Evolutionary conservation across 2,329 filamentous ascomycete species (phyloP), one percentile per base, ranked within the genome.

Genomic region (Dothistroma septosporum): DNA sequence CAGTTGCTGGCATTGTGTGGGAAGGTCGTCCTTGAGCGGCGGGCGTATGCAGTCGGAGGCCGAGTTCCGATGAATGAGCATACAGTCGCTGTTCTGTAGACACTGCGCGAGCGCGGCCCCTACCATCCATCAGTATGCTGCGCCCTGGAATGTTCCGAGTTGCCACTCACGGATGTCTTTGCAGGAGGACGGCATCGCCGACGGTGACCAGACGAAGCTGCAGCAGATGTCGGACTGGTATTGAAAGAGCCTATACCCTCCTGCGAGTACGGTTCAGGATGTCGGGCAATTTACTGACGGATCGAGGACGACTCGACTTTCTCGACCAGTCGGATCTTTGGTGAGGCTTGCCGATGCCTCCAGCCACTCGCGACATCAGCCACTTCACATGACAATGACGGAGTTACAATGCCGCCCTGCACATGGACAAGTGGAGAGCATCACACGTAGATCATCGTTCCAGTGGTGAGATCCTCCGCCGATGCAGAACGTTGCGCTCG

Each of bases 61-160:
- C 9, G 83, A 85, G 80, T 97, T 87, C 61, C 92, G 91, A 63
- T 97, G 83, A 61, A 96, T 83, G 87, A 97, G 92, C 71, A 99
- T 90, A 78, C 94, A 99, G 77, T 97, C 93, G 71, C 91, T 96
- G 77, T 96, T 87, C 76, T 97, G 92, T 67, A 99, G 91, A 79
- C 94, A 99, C 81, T 91, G 83, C 64, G 94, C 94, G 72, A 99
- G 86, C 21, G 94, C 94, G 64, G 89, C 88, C 78, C 93, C 93
- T 97, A 11, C 9, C 12, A 21, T 11, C 12, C 21, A 28, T 50
- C 16, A 50, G 47, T 50, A 50, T 50, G 16, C 6, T 19, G 24
- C 14, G 22, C 7, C 10, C 1, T 11, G 24, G 24, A 9, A 48
- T n/a, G 21, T 5, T 5, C 21, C 3, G 19, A 24, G 5, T 32